These are phyloP conservation scores for Ensete ventricosum DNA, from an alignment of 176 grass and related monocot genomes.

Conservation along the genomic window DNA sequence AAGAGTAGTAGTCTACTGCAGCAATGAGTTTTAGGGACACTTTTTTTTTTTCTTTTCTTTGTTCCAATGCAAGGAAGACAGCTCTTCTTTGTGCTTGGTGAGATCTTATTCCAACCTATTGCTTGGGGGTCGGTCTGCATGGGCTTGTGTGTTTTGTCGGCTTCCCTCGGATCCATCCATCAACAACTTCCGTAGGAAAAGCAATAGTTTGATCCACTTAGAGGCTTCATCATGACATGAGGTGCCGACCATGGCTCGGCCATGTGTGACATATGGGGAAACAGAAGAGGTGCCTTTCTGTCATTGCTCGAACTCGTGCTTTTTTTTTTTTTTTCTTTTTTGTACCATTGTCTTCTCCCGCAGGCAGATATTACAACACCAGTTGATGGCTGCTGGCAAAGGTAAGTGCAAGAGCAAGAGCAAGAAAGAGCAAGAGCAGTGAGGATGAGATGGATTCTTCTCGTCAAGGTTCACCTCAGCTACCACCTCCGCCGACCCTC, in stretches of 20 bases:
- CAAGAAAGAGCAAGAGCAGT: neutral
- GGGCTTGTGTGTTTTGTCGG: neutral
- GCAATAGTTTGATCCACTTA: neutral
- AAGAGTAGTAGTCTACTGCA: no score
- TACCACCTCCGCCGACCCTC: neutral
- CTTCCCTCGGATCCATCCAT: neutral
- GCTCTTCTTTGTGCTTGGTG: constrained; percentile 11
- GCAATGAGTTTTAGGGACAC: neutral
- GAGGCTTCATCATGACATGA: neutral
- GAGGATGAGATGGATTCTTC: constrained; percentile 9
- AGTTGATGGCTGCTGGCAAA: neutral
- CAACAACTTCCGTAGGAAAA: neutral
- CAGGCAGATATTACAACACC: neutral
- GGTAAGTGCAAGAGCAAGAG: neutral
- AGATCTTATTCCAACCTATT: constrained; percentile 5
- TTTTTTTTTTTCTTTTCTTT: neutral
- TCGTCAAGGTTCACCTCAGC: neutral
- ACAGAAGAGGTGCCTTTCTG: neutral
- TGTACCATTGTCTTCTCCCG: neutral
- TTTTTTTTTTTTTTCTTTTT: neutral
- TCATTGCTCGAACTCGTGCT: neutral
- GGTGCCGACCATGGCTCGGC: neutral
- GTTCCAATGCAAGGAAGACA: constrained; percentile 1
- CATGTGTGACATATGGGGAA: neutral
- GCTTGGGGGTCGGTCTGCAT: neutral